Base-by-base conservation (phyloP, 2,329 filamentous ascomycete species). In the Mycosphaerella sp. region DNA sequence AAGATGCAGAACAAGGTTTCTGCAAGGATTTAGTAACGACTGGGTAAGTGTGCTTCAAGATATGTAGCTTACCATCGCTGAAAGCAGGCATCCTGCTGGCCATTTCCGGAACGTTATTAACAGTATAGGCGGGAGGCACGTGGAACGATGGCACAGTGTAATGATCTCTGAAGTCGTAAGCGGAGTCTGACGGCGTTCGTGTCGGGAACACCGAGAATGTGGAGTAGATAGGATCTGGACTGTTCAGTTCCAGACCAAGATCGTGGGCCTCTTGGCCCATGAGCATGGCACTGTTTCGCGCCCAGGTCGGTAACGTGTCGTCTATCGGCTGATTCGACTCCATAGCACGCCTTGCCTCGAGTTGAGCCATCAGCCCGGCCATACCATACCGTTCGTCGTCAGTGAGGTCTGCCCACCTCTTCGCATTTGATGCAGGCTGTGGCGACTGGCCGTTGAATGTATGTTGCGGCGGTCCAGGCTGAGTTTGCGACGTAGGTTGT, bases 1-100 rank as follows among this genome's bases (percentile, higher is more conserved):
- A 86, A 86, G 53, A 85, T 83, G 63, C 80, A 82, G 64, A 86
- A 83, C 4, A 86, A 71, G 0, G 82, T 85, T 64, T 86, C 82
- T 57, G 81, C 74, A 34, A 32, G n/a, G n/a, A 10, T 32, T 62
- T 46, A 59, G 57, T 14, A 35, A 10, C 21, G 6, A 10, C 18
- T 14, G 4, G 17, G 40, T 30, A 34, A 34, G 14, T 37, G 6
- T 10, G 21, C 7, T 6, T 21, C 25, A 9, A 30, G n/a, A 8
- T 18, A 35, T 9, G 17, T 12, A 44, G 41, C 59, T 49, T 58
- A 66, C 64, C 64, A 46, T 70, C 67, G 30, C 64, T 66, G 52
- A 70, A 64, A 10, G 63, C 62, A 27, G 52, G 52, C 50, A 69
- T 66, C 25, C 67, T 54, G 17, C 53, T 46, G 13, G 79, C 74